These are phyloP conservation scores for Microascus cirrosus DNA, from an alignment of 2,329 filamentous ascomycete species.

Conservation along the genomic window DNA sequence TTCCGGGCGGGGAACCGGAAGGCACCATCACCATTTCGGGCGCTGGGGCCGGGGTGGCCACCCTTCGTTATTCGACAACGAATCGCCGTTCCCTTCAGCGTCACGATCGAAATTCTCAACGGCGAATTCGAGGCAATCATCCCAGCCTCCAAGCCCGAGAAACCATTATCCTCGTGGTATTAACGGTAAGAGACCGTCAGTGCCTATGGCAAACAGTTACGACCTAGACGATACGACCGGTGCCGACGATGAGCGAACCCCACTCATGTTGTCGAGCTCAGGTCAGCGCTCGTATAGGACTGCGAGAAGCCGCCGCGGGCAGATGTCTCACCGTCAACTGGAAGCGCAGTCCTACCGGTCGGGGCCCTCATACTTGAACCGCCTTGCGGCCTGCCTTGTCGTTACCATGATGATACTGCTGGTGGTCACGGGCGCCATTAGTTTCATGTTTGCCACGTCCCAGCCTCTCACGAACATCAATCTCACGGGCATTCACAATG, in stretches of 20 bases:
- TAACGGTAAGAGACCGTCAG: constrained; percentile 37
- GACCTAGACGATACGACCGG: constrained; percentile 71
- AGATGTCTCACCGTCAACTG: constrained; percentile 52
- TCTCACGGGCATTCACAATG: constrained; percentile 73
- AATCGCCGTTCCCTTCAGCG: constrained; percentile 65
- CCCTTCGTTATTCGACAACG: constrained; percentile 62
- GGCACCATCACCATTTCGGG: constrained; percentile 65
- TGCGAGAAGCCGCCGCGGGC: constrained; percentile 44
- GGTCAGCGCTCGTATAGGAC: constrained; percentile 42
- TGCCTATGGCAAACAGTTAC: constrained; percentile 53
- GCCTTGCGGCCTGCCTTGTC: constrained; percentile 78
- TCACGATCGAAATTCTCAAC: constrained; percentile 51
- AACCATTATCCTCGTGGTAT: constrained; percentile 25
- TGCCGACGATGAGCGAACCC: constrained; percentile 81
- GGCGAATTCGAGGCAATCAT: constrained; percentile 45
- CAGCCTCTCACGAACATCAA: constrained; percentile 73
- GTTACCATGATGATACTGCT: constrained; percentile 73
- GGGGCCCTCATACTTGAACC: constrained; percentile 51
- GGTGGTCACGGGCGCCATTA: constrained; percentile 73
- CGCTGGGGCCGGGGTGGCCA: constrained; percentile 67
- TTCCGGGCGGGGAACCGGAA: constrained; percentile 52
- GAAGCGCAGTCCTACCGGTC: constrained; percentile 61
- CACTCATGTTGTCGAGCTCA: constrained; percentile 53
- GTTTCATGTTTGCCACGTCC: constrained; percentile 84
- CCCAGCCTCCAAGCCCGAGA: constrained; percentile 60